phyloP scores from a whole-genome alignment of 2,329 filamentous ascomycete species.

The Scytalidium lignicola region DNA sequence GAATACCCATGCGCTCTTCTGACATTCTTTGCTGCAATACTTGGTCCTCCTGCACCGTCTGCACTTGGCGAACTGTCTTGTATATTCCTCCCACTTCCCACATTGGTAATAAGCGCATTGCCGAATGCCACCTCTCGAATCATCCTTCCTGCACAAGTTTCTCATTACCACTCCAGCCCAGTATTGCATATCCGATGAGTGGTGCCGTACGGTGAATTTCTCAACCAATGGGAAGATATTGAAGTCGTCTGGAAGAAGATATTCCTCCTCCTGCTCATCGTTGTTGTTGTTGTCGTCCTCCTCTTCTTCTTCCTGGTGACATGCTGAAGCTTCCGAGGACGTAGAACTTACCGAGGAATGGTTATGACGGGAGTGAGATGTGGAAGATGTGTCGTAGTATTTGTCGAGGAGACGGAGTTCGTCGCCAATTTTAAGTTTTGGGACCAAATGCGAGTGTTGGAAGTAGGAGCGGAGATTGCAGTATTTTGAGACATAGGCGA shows the following conservation, averaged over 20 bases:
- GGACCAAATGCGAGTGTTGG: slow-evolving; percentile 89
- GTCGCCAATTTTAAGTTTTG: slow-evolving; percentile 81
- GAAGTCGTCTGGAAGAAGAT: slow-evolving; percentile 86
- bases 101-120: slow-evolving; percentile 98
- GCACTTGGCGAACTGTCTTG: slow-evolving; percentile 96
- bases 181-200: slow-evolving; percentile 97
- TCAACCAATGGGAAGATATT: slow-evolving; percentile 98
- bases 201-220: slow-evolving; percentile 94
- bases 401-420: slow-evolving; percentile 74
- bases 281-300: no score
- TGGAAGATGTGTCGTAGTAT: slow-evolving; percentile 25
- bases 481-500: slow-evolving; percentile 98
- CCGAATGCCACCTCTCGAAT: slow-evolving; percentile 85
- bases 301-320: slow-evolving; percentile 50
- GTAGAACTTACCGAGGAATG: slow-evolving; percentile 35
- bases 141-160: slow-evolving; percentile 96
- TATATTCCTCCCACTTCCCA: slow-evolving; percentile 96
- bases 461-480: slow-evolving; percentile 95
- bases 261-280: no score
- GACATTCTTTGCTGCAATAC: slow-evolving; percentile 99
- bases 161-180: slow-evolving; percentile 99
- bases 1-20: slow-evolving; percentile 98
- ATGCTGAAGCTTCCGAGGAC: slow-evolving; percentile 17
- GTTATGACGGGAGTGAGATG: slow-evolving; percentile 22
- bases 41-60: slow-evolving; percentile 93